These are phyloP conservation scores for Datura wrightii DNA, from an alignment of 257 asterid genomes.

Conservation along the genomic window DNA sequence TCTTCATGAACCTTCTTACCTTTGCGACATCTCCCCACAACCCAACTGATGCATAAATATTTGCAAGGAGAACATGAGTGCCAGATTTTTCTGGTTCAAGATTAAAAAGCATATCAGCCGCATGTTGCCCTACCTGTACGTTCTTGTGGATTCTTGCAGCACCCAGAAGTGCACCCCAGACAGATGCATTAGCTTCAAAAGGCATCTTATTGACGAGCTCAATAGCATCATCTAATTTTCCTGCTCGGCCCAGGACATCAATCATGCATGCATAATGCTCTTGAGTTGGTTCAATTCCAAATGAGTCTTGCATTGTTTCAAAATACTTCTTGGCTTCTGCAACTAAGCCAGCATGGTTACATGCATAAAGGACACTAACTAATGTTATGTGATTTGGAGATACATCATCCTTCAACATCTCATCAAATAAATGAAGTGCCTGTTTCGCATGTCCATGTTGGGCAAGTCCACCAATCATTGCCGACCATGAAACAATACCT, in stretches of 20 bases:
- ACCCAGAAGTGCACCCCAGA: conserved; percentile 21
- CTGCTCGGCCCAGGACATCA: conserved; percentile 18
- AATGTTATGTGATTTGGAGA: conserved; percentile 23
- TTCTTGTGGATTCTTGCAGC: conserved; percentile 24
- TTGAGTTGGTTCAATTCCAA: conserved; percentile 20
- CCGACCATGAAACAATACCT: conserved; percentile 24
- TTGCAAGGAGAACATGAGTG: conserved; percentile 26
- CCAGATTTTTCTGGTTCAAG: conserved; percentile 23
- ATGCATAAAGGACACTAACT: conserved; percentile 24
- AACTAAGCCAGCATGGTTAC: conserved; percentile 22
- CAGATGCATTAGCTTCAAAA: conserved; percentile 26
- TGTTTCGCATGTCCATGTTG: conserved; percentile 23
- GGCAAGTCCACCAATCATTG: conserved; percentile 27
- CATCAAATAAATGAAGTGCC: conserved; percentile 2
- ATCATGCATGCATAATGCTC: conserved; percentile 26
- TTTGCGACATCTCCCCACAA: conserved; percentile 15
- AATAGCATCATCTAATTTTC: conserved; percentile 21
- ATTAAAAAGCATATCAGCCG: conserved; percentile 12
- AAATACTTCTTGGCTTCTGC: conserved; percentile 20
- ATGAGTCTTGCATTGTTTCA: conserved; percentile 14
- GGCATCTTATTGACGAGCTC: conserved; percentile 21
- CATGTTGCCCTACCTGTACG: conserved; percentile 19
- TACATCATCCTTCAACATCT: neutral
- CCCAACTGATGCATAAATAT: conserved; percentile 22
- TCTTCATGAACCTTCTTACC: conserved; percentile 11